Percentiles rank a stretch among this genome's conserved stretches.
phyloP scores from a whole-genome alignment of 768 basidiomycete species.

The Chlorophyllum brunneum region DNA sequence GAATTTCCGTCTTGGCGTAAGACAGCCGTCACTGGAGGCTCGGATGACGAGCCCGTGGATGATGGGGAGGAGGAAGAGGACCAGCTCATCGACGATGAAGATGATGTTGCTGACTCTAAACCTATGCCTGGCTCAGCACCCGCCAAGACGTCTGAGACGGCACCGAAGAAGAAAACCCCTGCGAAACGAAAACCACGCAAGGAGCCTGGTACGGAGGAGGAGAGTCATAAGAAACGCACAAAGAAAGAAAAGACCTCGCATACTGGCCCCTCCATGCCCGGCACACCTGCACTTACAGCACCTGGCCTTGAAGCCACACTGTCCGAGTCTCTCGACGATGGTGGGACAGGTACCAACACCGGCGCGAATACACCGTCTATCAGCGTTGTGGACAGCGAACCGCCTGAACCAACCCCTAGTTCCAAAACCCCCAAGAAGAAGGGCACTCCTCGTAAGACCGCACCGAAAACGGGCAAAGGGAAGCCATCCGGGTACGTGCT shows the following conservation, averaged over 20 bases:
- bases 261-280: no score
- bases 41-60: conserved; percentile 37
- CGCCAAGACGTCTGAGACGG: conserved; percentile 27
- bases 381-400: conserved; percentile 14
- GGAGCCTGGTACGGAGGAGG: conserved; percentile 40
- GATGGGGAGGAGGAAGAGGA: conserved; percentile 75
- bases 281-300: conserved; percentile 33
- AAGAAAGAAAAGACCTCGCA: conserved; percentile 35
- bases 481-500: conserved; percentile 31
- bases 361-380: conserved; percentile 19
- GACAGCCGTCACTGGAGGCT: conserved; percentile 16
- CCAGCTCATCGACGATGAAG: conserved; percentile 66
- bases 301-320: conserved; percentile 39
- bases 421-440: conserved; percentile 42
- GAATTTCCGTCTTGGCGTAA: conserved; percentile 23
- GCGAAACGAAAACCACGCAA: conserved; percentile 52
- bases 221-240: conserved; percentile 40
- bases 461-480: conserved; percentile 38
- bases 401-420: conserved; percentile 15
- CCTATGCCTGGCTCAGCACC: conserved; percentile 24
- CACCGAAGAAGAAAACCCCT: conserved; percentile 47
- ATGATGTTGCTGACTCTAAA: conserved; percentile 28
- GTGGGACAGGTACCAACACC: conserved; percentile 24
- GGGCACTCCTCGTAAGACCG: conserved; percentile 17
- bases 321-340: conserved; percentile 34